A percentile compares a stretch with the other conserved stretches of the same genome.
Evolutionary conservation across 2,329 filamentous ascomycete species (phyloP).

Genomic region (Aspergillus sp.): DNA sequence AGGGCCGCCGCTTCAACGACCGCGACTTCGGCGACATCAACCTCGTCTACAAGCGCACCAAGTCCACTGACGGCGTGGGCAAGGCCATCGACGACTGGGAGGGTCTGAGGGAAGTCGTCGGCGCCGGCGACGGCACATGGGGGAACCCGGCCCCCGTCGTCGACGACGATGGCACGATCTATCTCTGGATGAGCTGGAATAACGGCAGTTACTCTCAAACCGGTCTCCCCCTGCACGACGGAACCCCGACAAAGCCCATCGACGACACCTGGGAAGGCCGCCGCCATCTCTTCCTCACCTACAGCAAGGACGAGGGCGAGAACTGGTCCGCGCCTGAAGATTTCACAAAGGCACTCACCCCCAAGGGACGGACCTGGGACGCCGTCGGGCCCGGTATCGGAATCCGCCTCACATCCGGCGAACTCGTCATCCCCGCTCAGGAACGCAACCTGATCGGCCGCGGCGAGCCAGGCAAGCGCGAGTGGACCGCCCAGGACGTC

Average conservation of each 20-base stretch:
- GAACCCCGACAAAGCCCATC: not conserved
- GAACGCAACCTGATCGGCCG: slow-evolving; percentile 8
- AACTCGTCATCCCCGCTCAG: slow-evolving; percentile 7
- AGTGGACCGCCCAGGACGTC: slow-evolving; percentile 4
- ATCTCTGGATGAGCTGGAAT: slow-evolving; percentile 33
- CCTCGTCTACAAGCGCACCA: slow-evolving; percentile 30
- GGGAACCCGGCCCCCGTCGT: slow-evolving; percentile 32
- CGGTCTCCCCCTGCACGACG: slow-evolving; percentile 7
- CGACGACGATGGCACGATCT: slow-evolving; percentile 28
- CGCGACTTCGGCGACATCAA: slow-evolving; percentile 30
- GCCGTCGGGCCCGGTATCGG: slow-evolving; percentile 5
- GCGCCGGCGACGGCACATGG: slow-evolving; percentile 25
- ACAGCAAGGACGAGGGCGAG: slow-evolving; percentile 5
- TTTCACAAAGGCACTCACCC: slow-evolving; percentile 3
- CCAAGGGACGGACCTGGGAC: not conserved
- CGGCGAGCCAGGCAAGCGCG: slow-evolving; percentile 6
- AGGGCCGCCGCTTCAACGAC: slow-evolving; percentile 27
- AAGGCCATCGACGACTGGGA: slow-evolving; percentile 24
- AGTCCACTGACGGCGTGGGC: slow-evolving; percentile 22
- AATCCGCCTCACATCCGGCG: slow-evolving; percentile 3
- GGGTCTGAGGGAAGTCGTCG: slow-evolving; percentile 23
- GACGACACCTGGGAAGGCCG: slow-evolving; percentile 8
- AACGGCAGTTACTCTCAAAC: slow-evolving; percentile 26
- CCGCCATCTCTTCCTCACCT: slow-evolving; percentile 3
- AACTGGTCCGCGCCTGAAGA: slow-evolving; percentile 5